These are phyloP conservation scores for Neonectria sp. DNA, from an alignment of 2,329 filamentous ascomycete genomes.

Conservation along the genomic window DNA sequence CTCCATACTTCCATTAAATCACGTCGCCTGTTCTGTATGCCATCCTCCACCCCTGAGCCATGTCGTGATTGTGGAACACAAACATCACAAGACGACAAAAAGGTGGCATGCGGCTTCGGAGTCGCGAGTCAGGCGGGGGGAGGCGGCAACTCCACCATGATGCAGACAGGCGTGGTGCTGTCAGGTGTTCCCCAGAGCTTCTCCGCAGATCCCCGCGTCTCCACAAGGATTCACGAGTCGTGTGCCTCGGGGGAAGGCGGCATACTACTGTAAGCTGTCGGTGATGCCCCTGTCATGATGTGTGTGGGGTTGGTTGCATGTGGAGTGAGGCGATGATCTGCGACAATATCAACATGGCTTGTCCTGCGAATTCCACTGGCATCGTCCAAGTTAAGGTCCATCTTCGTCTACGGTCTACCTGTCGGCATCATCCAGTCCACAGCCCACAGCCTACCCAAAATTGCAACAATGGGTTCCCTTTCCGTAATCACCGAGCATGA, in stretches of 20 bases:
- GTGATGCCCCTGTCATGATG: background rate
- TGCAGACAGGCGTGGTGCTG: background rate
- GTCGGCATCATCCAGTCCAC: constrained; percentile 1
- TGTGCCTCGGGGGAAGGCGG: constrained; percentile 28
- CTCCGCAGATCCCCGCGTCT: constrained; percentile 23
- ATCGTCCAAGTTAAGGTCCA: background rate
- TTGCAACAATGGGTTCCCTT: constrained; percentile 21
- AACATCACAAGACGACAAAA: constrained; percentile 6
- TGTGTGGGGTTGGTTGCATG: constrained; percentile 4
- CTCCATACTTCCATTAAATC: background rate
- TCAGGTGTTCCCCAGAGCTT: constrained; percentile 5
- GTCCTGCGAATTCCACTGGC: background rate
- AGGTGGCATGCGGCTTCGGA: constrained; percentile 5
- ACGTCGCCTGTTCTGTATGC: no score
- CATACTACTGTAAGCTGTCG: constrained; percentile 1
- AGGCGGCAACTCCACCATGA: constrained; percentile 34
- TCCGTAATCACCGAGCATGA: constrained; percentile 53
- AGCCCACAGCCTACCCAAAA: background rate
- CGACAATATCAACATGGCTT: constrained; percentile 21
- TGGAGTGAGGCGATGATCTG: constrained; percentile 3
- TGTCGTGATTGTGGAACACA: constrained; percentile 7
- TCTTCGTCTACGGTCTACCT: background rate
- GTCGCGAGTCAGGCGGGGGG: constrained; percentile 22
- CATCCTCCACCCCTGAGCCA: background rate
- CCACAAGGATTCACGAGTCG: constrained; percentile 1